phyloP scores from a whole-genome alignment of 495 filamentous ascomycete species.

The Lepidopterella palustris region DNA sequence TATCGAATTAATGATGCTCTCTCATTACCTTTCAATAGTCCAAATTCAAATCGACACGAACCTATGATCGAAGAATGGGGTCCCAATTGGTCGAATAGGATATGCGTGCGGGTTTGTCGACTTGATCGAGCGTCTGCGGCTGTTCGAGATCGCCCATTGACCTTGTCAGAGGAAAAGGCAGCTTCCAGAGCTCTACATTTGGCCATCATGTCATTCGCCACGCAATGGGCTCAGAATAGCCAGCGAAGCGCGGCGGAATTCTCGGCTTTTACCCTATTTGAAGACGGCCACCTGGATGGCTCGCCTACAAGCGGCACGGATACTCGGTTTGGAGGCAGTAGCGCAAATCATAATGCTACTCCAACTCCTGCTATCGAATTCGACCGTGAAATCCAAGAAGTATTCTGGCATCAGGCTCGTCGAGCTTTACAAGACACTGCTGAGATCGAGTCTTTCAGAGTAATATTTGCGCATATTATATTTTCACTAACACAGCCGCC shows the following conservation, averaged over 20 bases:
- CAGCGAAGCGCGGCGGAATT: constrained; percentile 22
- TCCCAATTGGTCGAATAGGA: constrained; percentile 42
- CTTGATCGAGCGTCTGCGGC: constrained; percentile 37
- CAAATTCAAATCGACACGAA: constrained; percentile 1
- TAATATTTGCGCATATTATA: constrained; percentile 44
- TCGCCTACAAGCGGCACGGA: background rate
- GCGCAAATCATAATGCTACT: constrained; percentile 11
- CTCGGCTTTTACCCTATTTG: constrained; percentile 10
- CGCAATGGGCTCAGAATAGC: constrained; percentile 41
- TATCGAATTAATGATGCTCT: constrained; percentile 28
- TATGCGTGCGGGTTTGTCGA: constrained; percentile 40
- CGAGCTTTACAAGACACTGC: constrained; percentile 35
- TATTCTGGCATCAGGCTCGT: constrained; percentile 43
- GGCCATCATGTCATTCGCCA: constrained; percentile 44
- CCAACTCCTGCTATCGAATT: constrained; percentile 17
- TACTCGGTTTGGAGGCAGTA: no score
- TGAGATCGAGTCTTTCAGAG: constrained; percentile 41
- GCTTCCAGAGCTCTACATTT: constrained; percentile 39
- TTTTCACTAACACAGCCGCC: constrained; percentile 44
- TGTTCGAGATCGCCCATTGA: constrained; percentile 34
- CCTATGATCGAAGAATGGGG: constrained; percentile 34
- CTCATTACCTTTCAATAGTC: background rate
- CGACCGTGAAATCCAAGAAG: constrained; percentile 38
- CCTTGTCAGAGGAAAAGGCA: constrained; percentile 34
- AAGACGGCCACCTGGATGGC: background rate